Conservation (phyloP, 2,329 filamentous ascomycete species). For the Coniochaeta sp. region DNA sequence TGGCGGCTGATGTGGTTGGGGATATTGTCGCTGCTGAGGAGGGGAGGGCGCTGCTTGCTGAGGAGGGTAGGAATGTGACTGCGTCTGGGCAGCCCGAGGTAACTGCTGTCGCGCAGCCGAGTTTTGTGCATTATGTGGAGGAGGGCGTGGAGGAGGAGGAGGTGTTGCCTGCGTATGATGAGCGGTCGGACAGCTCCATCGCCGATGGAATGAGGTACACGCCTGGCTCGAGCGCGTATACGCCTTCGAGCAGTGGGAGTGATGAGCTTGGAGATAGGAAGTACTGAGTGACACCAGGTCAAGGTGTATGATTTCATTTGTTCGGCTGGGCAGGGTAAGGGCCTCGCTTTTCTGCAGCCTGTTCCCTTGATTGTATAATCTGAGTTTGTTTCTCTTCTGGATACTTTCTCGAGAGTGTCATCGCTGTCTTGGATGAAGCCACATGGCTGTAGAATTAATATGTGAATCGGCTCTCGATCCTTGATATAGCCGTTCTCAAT, state of each 20-base stretch:
- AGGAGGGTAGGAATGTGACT: slow-evolving; percentile 8
- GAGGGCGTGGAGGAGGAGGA: slow-evolving; percentile 24
- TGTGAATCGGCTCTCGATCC: too few relatives aligned
- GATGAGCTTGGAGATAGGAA: slow-evolving; percentile 16
- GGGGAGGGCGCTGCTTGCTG: slow-evolving; percentile 16
- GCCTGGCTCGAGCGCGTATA: slow-evolving; percentile 19
- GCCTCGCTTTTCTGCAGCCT: too few relatives aligned
- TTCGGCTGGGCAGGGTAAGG: too few relatives aligned
- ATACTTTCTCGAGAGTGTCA: too few relatives aligned
- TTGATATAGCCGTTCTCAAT: too few relatives aligned
- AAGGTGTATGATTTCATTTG: neutral
- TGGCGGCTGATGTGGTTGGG: slow-evolving; percentile 35
- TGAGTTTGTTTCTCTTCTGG: too few relatives aligned
- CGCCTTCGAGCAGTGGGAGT: slow-evolving; percentile 2
- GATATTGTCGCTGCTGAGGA: slow-evolving; percentile 38
- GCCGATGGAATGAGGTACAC: slow-evolving; percentile 34
- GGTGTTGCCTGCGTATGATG: slow-evolving; percentile 34
- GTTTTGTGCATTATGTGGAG: slow-evolving; percentile 18
- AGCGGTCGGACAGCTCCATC: slow-evolving; percentile 20
- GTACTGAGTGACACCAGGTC: slow-evolving; percentile 6
- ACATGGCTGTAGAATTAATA: too few relatives aligned
- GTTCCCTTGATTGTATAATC: too few relatives aligned
- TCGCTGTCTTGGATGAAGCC: too few relatives aligned
- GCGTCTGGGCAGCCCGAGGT: slow-evolving; percentile 1
- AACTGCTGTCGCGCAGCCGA: slow-evolving; percentile 11